phyloP scores from a whole-genome alignment of 495 filamentous ascomycete genomes.

The Penicillium dipodomyicola region DNA sequence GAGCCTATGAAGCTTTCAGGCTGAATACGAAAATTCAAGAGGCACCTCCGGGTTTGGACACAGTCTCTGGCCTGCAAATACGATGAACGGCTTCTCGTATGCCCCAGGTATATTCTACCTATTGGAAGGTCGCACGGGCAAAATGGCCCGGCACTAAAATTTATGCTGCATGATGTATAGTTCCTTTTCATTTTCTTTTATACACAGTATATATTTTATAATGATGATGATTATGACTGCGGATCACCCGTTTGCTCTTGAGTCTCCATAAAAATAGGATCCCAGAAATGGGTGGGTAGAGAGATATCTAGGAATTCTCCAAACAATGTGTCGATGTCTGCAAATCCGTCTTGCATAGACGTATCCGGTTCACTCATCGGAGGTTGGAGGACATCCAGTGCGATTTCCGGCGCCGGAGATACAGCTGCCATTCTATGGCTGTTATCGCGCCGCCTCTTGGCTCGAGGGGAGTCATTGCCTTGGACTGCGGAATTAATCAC shows the following conservation, averaged over 20 bases:
- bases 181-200: conserved; percentile 6
- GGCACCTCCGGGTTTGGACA: background rate
- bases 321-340: conserved; percentile 43
- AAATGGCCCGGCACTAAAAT: conserved; percentile 1
- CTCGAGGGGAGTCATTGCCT: background rate
- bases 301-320: conserved; percentile 43
- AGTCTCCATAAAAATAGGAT: conserved; percentile 37
- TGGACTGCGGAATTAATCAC: background rate
- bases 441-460: conserved; percentile 4
- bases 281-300: conserved; percentile 44
- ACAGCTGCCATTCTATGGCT: conserved; percentile 1
- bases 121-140: background rate
- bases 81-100: background rate
- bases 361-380: conserved; percentile 12
- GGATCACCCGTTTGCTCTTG: conserved; percentile 1
- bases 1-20: background rate
- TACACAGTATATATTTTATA: conserved; percentile 14
- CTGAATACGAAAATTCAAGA: background rate
- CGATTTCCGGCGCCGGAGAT: background rate
- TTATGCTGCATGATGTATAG: conserved; percentile 6
- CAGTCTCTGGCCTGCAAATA: background rate
- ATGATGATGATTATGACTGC: conserved; percentile 16
- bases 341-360: conserved; percentile 25
- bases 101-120: background rate
- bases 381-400: conserved; percentile 5